phyloP scores from a whole-genome alignment of 164 flowering plant species.

The Nymphaea colorata region DNA sequence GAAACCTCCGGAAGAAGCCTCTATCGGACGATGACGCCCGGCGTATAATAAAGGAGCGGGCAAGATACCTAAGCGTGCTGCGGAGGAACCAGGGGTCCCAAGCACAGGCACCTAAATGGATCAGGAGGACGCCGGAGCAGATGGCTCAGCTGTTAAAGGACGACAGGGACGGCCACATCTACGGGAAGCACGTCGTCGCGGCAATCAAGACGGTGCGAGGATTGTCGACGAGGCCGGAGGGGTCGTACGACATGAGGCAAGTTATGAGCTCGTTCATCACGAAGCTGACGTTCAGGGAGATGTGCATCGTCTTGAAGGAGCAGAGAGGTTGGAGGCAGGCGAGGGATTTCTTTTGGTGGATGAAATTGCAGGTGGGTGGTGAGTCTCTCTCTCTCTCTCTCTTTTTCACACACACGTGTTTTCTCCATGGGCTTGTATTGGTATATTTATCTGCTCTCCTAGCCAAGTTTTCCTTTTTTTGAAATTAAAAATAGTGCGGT shows the following conservation, averaged over 20 bases:
- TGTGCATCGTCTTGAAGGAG: conserved; percentile 93
- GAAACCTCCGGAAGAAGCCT: conserved; percentile 46
- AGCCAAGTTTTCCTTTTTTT: too few relatives aligned
- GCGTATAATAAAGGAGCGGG: conserved; percentile 65
- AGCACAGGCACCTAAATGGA: conserved; percentile 74
- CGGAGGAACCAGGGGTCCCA: conserved; percentile 62
- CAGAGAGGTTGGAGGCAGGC: conserved; percentile 84
- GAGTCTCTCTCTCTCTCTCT: too few relatives aligned
- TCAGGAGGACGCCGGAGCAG: conserved; percentile 77
- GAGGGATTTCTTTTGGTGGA: conserved; percentile 81
- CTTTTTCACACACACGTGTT: too few relatives aligned
- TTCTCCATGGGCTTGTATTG: background rate
- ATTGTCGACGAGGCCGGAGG: conserved; percentile 32
- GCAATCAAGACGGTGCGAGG: conserved; percentile 60
- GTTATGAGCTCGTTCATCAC: conserved; percentile 72
- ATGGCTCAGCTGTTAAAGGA: conserved; percentile 73
- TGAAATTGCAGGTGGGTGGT: conserved; percentile 80
- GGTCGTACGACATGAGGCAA: conserved; percentile 59
- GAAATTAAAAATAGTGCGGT: too few relatives aligned
- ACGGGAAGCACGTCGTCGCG: conserved; percentile 86
- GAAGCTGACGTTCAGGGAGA: conserved; percentile 67
- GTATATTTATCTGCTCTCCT: background rate
- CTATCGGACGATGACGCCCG: conserved; percentile 89
- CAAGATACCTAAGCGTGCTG: conserved; percentile 47
- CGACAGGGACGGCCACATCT: conserved; percentile 69